A percentile compares a stretch with the other conserved stretches of the same genome.
These are phyloP conservation scores for Ceratobasidium sp. DNA, from an alignment of 1,284 basidiomycete species.

Conservation along the genomic window DNA sequence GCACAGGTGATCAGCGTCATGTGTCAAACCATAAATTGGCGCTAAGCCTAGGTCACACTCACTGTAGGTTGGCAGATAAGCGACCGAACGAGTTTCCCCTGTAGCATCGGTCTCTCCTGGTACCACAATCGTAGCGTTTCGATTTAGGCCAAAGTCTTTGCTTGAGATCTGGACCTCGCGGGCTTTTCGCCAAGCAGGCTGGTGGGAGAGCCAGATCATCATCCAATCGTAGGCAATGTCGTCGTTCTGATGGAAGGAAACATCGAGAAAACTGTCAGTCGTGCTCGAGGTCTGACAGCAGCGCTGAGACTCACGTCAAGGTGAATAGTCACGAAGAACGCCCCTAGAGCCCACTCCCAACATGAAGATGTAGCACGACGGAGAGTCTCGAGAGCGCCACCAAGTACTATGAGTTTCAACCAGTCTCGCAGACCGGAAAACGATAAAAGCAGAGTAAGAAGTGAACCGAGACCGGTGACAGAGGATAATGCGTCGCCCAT, in stretches of 20 bases:
- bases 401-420: conserved; percentile 72
- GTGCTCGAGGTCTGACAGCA: background rate
- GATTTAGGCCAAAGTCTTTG: conserved; percentile 44
- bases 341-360: conserved; percentile 65
- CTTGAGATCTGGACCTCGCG: conserved; percentile 66
- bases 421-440: conserved; percentile 73
- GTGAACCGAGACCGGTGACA: conserved; percentile 27
- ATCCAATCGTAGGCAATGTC: conserved; percentile 72
- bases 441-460: conserved; percentile 62
- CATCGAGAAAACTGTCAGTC: background rate
- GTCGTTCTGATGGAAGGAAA: conserved; percentile 54
- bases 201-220: conserved; percentile 72
- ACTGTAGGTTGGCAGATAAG: conserved; percentile 51
- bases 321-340: conserved; percentile 73
- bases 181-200: conserved; percentile 65
- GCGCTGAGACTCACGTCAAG: conserved; percentile 63
- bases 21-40: background rate
- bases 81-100: conserved; percentile 51
- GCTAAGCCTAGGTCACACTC: background rate
- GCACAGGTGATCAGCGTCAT: conserved; percentile 16
- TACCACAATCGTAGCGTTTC: conserved; percentile 49
- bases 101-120: conserved; percentile 59
- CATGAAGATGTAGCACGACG: conserved; percentile 64
- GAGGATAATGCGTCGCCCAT: conserved; percentile 15
- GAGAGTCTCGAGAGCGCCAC: conserved; percentile 70